These are phyloP conservation scores for Meyerozyma athensensis DNA, from an alignment of 1,139 yeast genomes.

Conservation along the genomic window DNA sequence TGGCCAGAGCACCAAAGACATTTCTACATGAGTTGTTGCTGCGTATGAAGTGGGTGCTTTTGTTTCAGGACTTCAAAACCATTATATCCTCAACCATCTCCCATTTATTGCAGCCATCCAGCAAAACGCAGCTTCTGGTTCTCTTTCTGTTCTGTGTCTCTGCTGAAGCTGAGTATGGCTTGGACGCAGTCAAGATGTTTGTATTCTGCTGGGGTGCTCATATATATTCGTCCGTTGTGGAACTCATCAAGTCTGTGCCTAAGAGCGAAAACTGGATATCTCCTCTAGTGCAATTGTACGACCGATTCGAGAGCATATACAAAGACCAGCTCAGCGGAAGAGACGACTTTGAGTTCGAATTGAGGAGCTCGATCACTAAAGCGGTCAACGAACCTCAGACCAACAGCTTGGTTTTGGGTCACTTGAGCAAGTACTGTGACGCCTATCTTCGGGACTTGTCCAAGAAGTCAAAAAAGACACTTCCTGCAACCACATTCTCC, in stretches of 20 bases:
- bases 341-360: slow-evolving; percentile 25
- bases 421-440: slow-evolving; percentile 35
- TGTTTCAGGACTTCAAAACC: slow-evolving; percentile 24
- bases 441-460: slow-evolving; percentile 14
- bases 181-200: slow-evolving; percentile 12
- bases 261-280: neutral
- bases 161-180: slow-evolving; percentile 15
- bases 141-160: slow-evolving; percentile 17
- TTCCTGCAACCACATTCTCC: slow-evolving; percentile 11
- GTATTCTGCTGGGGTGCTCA: slow-evolving; percentile 1
- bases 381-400: slow-evolving; percentile 19
- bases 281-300: slow-evolving; percentile 1
- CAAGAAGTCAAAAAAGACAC: slow-evolving; percentile 14
- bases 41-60: slow-evolving; percentile 27
- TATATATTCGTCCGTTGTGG: neutral
- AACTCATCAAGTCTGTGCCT: neutral
- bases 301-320: neutral
- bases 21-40: slow-evolving; percentile 19
- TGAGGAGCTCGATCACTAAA: slow-evolving; percentile 24
- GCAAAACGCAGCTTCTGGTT: slow-evolving; percentile 10
- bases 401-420: slow-evolving; percentile 19
- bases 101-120: slow-evolving; percentile 13
- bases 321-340: neutral
- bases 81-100: slow-evolving; percentile 19
- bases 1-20: slow-evolving; percentile 20